These are phyloP conservation scores for Ambrosia hybrid DNA, from an alignment of 140 eudicot genomes.

Conservation along the genomic window DNA sequence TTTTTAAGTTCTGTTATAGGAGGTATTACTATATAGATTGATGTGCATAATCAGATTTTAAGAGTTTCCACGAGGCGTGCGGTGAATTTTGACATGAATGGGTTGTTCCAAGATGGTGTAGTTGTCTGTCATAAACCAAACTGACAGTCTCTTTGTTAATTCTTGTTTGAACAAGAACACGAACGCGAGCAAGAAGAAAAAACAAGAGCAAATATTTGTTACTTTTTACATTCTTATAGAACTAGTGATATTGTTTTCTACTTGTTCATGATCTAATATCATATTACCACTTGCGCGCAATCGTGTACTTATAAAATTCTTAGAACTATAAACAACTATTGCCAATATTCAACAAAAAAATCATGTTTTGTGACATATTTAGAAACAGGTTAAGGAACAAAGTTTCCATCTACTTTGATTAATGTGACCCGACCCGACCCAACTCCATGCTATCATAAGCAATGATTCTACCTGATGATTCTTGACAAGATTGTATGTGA, in stretches of 20 bases:
- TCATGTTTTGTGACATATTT: slow-evolving; percentile 12
- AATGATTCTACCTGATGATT: background rate
- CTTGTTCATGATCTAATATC: slow-evolving; percentile 32
- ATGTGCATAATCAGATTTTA: slow-evolving; percentile 47
- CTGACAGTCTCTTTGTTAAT: slow-evolving; percentile 27
- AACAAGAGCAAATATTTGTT: slow-evolving; percentile 19
- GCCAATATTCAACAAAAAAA: slow-evolving; percentile 1
- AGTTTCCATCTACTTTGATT: background rate
- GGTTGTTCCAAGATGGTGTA: background rate
- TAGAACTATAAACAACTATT: background rate
- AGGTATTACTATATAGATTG: slow-evolving; percentile 33
- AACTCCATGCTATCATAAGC: background rate
- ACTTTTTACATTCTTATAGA: slow-evolving; percentile 35
- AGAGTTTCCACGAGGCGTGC: slow-evolving; percentile 26
- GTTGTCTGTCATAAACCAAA: slow-evolving; percentile 21
- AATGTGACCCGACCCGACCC: background rate
- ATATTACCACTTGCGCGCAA: slow-evolving; percentile 10
- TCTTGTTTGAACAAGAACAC: slow-evolving; percentile 30
- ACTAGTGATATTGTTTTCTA: slow-evolving; percentile 35
- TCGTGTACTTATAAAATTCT: background rate
- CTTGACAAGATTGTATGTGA: background rate
- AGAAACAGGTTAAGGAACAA: background rate
- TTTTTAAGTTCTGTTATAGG: slow-evolving; percentile 29
- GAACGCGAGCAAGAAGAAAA: slow-evolving; percentile 17
- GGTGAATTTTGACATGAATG: slow-evolving; percentile 35